A percentile compares a stretch with the other conserved stretches of the same genome.
phyloP scores from a whole-genome alignment of 2,329 filamentous ascomycete species.

The Cordyceps fumosorosea region DNA sequence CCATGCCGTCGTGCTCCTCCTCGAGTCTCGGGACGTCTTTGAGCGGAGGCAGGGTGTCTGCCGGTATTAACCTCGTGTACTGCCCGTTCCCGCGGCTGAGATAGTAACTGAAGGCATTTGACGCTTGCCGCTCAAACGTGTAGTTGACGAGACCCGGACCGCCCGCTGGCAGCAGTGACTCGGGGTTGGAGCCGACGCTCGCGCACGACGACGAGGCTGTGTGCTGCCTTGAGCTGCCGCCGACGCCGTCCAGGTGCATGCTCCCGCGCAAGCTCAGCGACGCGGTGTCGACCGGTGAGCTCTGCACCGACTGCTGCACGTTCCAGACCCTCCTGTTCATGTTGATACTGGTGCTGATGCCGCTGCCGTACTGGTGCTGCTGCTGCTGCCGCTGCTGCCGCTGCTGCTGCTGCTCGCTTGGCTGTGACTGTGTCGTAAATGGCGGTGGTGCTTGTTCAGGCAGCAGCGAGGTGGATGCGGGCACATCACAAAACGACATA shows the following conservation, averaged over 20 bases:
- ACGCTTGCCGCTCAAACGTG: not conserved
- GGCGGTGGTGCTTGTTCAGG: not conserved
- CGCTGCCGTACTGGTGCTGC: not conserved
- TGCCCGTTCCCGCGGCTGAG: constrained; percentile 47
- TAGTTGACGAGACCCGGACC: not conserved
- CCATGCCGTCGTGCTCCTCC: constrained; percentile 34
- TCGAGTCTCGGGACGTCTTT: constrained; percentile 38
- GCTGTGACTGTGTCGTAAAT: not conserved
- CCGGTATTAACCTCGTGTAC: constrained; percentile 49
- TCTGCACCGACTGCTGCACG: not conserved
- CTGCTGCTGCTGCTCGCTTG: not conserved
- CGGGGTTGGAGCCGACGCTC: constrained; percentile 5
- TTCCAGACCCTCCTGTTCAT: constrained; percentile 5
- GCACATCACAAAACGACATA: not conserved
- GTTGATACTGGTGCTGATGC: not conserved
- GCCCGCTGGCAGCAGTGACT: not conserved
- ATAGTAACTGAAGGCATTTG: constrained; percentile 39
- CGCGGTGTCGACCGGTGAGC: not conserved
- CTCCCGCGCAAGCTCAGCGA: constrained; percentile 7
- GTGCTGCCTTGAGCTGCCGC: constrained; percentile 1
- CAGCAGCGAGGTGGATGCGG: not conserved
- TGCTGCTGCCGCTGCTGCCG: not conserved
- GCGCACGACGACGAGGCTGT: not conserved
- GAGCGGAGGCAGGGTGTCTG: constrained; percentile 43
- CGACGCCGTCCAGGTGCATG: not conserved